These are phyloP conservation scores for Chlamydomonas applanata DNA, from an alignment of 139 green algal genomes.

Conservation along the genomic window DNA sequence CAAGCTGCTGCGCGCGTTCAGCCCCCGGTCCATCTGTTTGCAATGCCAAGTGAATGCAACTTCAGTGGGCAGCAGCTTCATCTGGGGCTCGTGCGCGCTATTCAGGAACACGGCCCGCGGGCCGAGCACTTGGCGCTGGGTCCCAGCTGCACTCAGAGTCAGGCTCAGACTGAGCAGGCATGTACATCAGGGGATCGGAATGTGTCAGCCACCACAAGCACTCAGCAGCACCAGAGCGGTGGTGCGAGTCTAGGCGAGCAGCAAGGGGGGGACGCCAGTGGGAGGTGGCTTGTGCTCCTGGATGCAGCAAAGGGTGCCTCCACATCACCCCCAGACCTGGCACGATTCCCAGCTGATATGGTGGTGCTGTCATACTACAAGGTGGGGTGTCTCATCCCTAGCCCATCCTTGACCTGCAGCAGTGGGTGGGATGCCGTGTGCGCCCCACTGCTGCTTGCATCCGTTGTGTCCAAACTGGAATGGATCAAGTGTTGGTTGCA, in stretches of 20 bases:
- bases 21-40: constrained; percentile 54
- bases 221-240: not conserved
- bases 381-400: constrained; percentile 69
- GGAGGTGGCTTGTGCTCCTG: constrained; percentile 72
- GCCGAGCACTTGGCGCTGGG: not conserved
- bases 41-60: constrained; percentile 85
- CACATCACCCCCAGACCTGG: constrained; percentile 76
- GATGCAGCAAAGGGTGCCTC: constrained; percentile 86
- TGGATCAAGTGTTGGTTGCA: no score
- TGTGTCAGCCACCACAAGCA: not conserved
- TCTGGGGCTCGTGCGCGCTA: not conserved
- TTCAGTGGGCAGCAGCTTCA: constrained; percentile 69
- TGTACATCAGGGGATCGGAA: no score
- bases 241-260: not conserved
- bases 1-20: not conserved
- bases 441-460: no score
- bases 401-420: no score
- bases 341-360: constrained; percentile 66
- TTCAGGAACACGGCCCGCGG: not conserved
- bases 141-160: not conserved
- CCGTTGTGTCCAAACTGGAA: no score
- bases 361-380: constrained; percentile 94
- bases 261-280: not conserved
- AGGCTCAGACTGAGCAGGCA: constrained; percentile 16
- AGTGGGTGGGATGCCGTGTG: no score